A percentile compares a stretch with the other conserved stretches of the same genome.
These are phyloP conservation scores for Plicaturopsis crispa DNA, from an alignment of 768 basidiomycete species.

Conservation along the genomic window DNA sequence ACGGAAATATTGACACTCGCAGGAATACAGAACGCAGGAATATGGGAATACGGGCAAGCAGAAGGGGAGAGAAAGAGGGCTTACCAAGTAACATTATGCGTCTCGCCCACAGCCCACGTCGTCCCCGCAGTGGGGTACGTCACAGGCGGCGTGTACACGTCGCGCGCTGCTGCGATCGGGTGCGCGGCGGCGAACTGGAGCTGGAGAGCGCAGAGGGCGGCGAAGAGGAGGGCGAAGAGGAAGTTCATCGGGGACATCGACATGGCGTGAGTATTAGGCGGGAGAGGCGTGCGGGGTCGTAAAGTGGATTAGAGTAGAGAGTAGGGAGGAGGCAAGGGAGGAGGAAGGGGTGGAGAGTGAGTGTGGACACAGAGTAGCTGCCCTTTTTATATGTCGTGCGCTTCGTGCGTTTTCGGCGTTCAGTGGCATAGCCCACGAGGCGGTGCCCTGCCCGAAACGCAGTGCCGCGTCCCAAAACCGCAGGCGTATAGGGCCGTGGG, in stretches of 20 bases:
- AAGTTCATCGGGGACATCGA: conserved; percentile 4
- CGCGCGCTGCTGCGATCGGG: too few species aligned
- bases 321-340: conserved; percentile 9
- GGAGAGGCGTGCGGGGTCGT: conserved; percentile 18
- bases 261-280: too few species aligned
- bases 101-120: conserved; percentile 33
- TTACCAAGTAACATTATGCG: conserved; percentile 38
- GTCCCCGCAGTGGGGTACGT: conserved; percentile 24
- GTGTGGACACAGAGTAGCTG: conserved; percentile 9
- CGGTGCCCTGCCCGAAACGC: too few species aligned
- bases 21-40: too few species aligned
- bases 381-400: too few species aligned
- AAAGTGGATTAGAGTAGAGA: conserved; percentile 12
- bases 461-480: too few species aligned
- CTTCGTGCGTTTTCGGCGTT: too few species aligned
- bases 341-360: conserved; percentile 11
- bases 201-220: neutral
- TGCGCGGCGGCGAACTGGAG: conserved; percentile 12
- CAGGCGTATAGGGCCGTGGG: too few species aligned
- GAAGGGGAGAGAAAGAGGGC: conserved; percentile 12
- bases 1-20: too few species aligned
- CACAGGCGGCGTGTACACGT: conserved; percentile 42
- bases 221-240: too few species aligned
- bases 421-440: too few species aligned
- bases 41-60: too few species aligned